A percentile compares a stretch with the other conserved stretches of the same genome.
These are phyloP conservation scores for Suhomyces sp. DNA, from an alignment of 805 yeast species.

Conservation along the genomic window DNA sequence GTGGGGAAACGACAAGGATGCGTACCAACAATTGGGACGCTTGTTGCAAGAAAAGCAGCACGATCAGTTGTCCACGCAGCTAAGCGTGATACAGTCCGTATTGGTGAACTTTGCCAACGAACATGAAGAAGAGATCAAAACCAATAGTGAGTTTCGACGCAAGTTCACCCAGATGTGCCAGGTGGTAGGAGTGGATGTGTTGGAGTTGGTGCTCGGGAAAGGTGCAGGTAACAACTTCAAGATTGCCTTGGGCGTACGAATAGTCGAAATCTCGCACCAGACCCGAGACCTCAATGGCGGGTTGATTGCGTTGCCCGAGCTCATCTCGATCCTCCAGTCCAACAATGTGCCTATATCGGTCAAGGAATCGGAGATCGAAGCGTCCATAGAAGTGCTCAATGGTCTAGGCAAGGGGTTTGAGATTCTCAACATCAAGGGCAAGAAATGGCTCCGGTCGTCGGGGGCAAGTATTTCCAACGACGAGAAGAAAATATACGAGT, in stretches of 20 bases:
- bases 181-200: conserved; percentile 81
- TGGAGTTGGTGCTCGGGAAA: conserved; percentile 37
- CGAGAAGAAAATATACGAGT: conserved; percentile 66
- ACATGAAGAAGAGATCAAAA: conserved; percentile 64
- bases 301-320: conserved; percentile 54
- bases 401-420: conserved; percentile 71
- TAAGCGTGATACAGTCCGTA: conserved; percentile 73
- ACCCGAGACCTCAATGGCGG: conserved; percentile 82
- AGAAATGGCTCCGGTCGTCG: conserved; percentile 46
- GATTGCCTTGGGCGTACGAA: conserved; percentile 65
- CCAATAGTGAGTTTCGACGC: conserved; percentile 60
- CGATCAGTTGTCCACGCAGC: conserved; percentile 63
- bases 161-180: conserved; percentile 76
- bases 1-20: conserved; percentile 7
- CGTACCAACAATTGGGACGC: conserved; percentile 50
- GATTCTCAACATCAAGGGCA: conserved; percentile 54
- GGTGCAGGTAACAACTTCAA: conserved; percentile 48
- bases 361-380: conserved; percentile 51
- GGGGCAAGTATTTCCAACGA: conserved; percentile 46
- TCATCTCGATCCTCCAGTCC: conserved; percentile 26
- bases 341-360: conserved; percentile 29
- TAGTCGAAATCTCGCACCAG: conserved; percentile 71
- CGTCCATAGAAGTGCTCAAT: conserved; percentile 51
- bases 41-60: conserved; percentile 51
- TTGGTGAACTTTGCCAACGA: conserved; percentile 70